Evolutionary conservation across 345 rosid species (phyloP).

Genomic region (Dipteronia sinensis): DNA sequence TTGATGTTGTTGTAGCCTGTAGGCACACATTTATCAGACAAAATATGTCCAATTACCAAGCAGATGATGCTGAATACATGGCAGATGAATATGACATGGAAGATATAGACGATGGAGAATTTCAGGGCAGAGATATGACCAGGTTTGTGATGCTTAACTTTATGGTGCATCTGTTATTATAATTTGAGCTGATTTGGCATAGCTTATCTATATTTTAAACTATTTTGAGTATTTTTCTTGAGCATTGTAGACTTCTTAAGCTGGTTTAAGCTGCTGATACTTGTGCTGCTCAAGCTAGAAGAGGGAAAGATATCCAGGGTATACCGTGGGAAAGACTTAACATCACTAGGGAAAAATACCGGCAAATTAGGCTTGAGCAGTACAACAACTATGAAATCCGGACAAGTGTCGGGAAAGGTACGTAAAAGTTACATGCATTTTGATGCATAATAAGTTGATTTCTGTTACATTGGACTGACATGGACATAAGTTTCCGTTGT

Average conservation of each 20-base stretch:
- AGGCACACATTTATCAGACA: conserved; percentile 26
- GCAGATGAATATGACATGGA: conserved; percentile 71
- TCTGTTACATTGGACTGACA: too few relatives aligned
- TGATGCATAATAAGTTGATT: too few relatives aligned
- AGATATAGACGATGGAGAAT: conserved; percentile 61
- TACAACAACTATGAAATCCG: conserved; percentile 95
- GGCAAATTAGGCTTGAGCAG: conserved; percentile 88
- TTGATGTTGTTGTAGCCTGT: conserved; percentile 5
- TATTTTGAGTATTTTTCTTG: neutral
- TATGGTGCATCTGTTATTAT: neutral
- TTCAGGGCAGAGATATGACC: conserved; percentile 42
- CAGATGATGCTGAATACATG: conserved; percentile 60
- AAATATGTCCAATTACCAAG: conserved; percentile 59
- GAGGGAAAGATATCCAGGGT: conserved; percentile 92
- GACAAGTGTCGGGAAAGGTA: conserved; percentile 66
- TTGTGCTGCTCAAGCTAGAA: conserved; percentile 79
- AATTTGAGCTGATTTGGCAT: neutral
- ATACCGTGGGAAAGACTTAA: conserved; percentile 95
- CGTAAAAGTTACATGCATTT: too few relatives aligned
- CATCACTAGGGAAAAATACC: conserved; percentile 76
- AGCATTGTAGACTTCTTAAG: neutral
- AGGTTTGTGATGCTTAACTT: conserved; percentile 37
- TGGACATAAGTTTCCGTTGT: neutral
- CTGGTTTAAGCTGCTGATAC: conserved; percentile 51
- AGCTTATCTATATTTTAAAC: neutral